A percentile compares a stretch with the other conserved stretches of the same genome.
Conservation (phyloP, 345 rosid species). For the Leavenworthia alabamica region DNA sequence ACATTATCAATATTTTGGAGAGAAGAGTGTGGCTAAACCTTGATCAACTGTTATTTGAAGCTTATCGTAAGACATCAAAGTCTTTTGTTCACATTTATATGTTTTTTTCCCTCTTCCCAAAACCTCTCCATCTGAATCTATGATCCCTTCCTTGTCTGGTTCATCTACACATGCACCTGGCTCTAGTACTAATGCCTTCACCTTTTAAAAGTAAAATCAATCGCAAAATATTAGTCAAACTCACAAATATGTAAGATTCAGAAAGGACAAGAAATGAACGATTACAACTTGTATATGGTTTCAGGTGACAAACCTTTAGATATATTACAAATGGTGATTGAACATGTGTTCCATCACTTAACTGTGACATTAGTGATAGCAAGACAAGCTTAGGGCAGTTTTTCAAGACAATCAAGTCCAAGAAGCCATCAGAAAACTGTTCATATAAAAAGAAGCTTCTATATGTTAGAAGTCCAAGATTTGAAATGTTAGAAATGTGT, state of each 20-base stretch:
- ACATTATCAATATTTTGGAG: slow-evolving; percentile 37
- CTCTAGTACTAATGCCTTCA: slow-evolving; percentile 71
- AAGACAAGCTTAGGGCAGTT: slow-evolving; percentile 55
- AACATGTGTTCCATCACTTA: slow-evolving; percentile 62
- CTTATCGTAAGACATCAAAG: slow-evolving; percentile 55
- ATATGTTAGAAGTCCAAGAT: slow-evolving; percentile 2
- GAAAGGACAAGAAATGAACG: background rate
- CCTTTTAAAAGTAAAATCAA: slow-evolving; percentile 35
- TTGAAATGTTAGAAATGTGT: background rate
- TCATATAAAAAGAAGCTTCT: background rate
- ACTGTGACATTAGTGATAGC: slow-evolving; percentile 44
- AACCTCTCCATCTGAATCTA: slow-evolving; percentile 89
- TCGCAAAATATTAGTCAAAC: background rate
- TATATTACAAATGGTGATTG: slow-evolving; percentile 56
- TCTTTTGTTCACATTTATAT: slow-evolving; percentile 37
- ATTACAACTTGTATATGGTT: background rate
- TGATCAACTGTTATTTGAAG: slow-evolving; percentile 60
- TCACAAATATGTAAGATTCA: background rate
- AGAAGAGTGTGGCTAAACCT: slow-evolving; percentile 78
- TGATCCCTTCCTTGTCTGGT: slow-evolving; percentile 68
- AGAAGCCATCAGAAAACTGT: slow-evolving; percentile 89
- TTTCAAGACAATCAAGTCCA: slow-evolving; percentile 64
- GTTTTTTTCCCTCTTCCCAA: slow-evolving; percentile 67
- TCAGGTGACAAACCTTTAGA: slow-evolving; percentile 49
- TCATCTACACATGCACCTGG: slow-evolving; percentile 55